Evolutionary conservation across 257 asterid species (phyloP), one percentile per base, ranked within the genome.

Genomic region (Handroanthus guayacan): DNA sequence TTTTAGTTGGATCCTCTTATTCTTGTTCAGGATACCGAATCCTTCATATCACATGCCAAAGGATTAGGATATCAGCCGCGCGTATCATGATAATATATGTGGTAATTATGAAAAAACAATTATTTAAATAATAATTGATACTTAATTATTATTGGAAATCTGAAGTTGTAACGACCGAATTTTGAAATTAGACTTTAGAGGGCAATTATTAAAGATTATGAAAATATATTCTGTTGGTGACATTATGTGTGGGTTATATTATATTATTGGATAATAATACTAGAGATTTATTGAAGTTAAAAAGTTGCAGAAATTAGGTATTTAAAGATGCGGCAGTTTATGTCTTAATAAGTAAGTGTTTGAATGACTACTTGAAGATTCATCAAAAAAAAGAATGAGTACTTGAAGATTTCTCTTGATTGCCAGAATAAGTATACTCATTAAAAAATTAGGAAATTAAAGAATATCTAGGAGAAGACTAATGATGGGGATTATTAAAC

Each of bases 31-130:
- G 76, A 58, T 63, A 48, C 72, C 64, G 63, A 80, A 80, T 72
- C 81, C 79, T 65, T 82, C 71, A 60, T 63, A 25, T 45, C 86
- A 82, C 84, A 82, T 82, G 86, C 56, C 68, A 75, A 37, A 10
- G 36, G 76, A 76, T 76, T 81, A 65, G 50, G 72, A 66, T 81
- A 72, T 81, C 71, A 43, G 14, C 72, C 62, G 69, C 62, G 69
- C 62, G 62, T 72, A 54, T 64, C 67, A 65, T 73, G 39, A 65
- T 66, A 18, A 45, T 70, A 75, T 18, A 73, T 58, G 43, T 62
- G 41, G 36, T 12, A 20, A 31, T 8, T 2, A 41, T 7, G 10
- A 16, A 17, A 48, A 38, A 38, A 43, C 20, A 51, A 25, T 25
- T 25, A 25, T 25, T 25, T 25, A 25, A 61, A 11, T 31, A 41